Base-by-base conservation (phyloP, 805 yeast genomes). In the Pichia deserticola region DNA sequence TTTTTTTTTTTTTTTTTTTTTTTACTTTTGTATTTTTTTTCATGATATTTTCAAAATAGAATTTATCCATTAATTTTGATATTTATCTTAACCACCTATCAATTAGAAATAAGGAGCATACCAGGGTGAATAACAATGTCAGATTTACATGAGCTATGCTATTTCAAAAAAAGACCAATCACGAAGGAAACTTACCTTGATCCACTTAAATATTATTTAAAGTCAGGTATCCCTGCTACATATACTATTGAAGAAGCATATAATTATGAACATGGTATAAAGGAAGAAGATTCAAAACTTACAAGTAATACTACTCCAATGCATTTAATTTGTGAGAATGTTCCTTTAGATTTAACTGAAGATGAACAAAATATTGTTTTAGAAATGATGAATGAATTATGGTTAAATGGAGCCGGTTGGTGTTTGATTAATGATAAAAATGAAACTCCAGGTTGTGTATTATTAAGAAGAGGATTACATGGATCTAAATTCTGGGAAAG, bases 331-430 rank as follows among this genome's bases (percentile, higher is more conserved):
- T 76, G 84, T 47, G 76, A 80, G 42, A 71, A 78, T 41, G 57
- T 84, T 11, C 75, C 76, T 0, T 28, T 36, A 3, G 77, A 78
- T 52, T 51, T 66, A 2, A 59, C 67, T 0, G 50, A 51, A 5
- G 72, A 66, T 0, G 85, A 79, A 49, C 71, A 73, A 49, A 55
- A 62, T 0, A 71, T 78, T 1, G 74, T 82, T 0, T 51, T 68
- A 34, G 63, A 67, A 11, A 74, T 90, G 80, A 80, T 88, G 51
- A 78, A 79, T 32, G 74, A 72, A 25, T 65, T 90, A 51, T 83
- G 90, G 55, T 81, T 86, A 60, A 84, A 81, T 62, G 97, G 97
- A 32, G 96, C 96, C 0, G 95, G 95, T 9, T 90, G 97, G 97
- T 83, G 85, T 65, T 73, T 86, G 57, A 70, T 81, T 3, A 95